Evolutionary conservation across 768 basidiomycete species (phyloP), one percentile per base, ranked within the genome.

Genomic region (Tricholoma matsutake): DNA sequence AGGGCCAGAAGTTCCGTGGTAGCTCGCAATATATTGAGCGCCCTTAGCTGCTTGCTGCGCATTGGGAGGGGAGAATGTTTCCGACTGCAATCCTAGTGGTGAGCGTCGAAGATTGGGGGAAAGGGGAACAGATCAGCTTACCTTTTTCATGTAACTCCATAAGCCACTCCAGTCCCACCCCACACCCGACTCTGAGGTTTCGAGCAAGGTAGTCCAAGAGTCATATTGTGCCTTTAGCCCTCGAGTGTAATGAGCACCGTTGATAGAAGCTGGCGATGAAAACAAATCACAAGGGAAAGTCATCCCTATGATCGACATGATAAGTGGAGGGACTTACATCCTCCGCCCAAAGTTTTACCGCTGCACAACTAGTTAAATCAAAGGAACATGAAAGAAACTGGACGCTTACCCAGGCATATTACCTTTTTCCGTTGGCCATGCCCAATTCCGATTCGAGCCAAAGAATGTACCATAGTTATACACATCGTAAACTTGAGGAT

Each of bases 1-100:
- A 2, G 84, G 84, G 0, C 85, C 85, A 1, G 71, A 57, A 20
- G 73, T 78, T 6, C 84, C 84, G 65, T 86, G 84, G 63, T 82
- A 85, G 5, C 73, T 72, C 1, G 72, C 69, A 58, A 82, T 74
- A 7, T 68, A 81, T 58, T 81, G 78, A 1, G 81, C 80, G 1
- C 81, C 81, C 64, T 79, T 81, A 3, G 76, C 74, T 0, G 70
- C 71, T 67, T 83, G 81, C 55, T 77, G 72, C 9, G 66, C 56
- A 58, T 81, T 82, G 2, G 82, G 82, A 16, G 81, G 72, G 6
- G 80, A 80, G 65, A 82, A 82, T 4, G 71, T 65, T 65, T 83
- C 81, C 0, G 81, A 77, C 81, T 83, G 29, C 0, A 18, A 34
- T 32, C 22, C 29, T 8, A 2, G 51, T 59, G 5, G 28, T 63